Base-by-base conservation (phyloP, 2,329 filamentous ascomycete genomes). In the Fusarium tjaetaba region DNA sequence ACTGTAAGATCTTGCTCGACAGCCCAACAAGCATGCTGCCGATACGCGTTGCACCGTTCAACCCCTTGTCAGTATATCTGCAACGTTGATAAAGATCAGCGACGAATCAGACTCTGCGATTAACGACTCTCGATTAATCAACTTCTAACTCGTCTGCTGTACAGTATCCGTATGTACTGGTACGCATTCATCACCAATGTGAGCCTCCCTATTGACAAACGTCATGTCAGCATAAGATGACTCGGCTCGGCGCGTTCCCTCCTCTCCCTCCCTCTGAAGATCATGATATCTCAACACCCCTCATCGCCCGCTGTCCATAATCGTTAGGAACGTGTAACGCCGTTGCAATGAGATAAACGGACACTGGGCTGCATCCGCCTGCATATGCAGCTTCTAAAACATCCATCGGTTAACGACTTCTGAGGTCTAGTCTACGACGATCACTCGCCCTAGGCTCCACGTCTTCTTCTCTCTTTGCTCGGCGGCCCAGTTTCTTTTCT, bases 201-300 rank as follows among this genome's bases (percentile, higher is more conserved):
- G 51, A 60, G 14, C 20, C 24, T 26, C 28, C 20, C 39, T 39
- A 46, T 43, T 46, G 16, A 52, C 13, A 48, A 61, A 60, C 30
- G 18, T 52, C 41, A 71, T 49, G 39, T 65, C 56, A 52, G 42
- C 30, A 41, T 38, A 28, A 57, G 22, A 41, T 42, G 69, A 57
- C 46, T 72, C 73, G 73, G 73, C 64, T 70, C 72, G 73, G 61
- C 64, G 52, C 68, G 68, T 52, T 65, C 66, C 63, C 67, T 70
- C 48, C 30, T 72, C 51, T 51, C 58, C 51, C 48, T 51, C 58
- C 55, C 30, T 66, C 42, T 42, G 62, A 30, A 49, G 48, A 70
- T 71, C 53, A 22, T 70, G 48, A 56, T 55, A 68, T 59, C 28
- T 65, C 59, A 42, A 73, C 46, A 38, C 63, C 71, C 55, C 18